Percentiles rank a stretch among this genome's conserved stretches.
Evolutionary conservation across 306 rosid species (phyloP).

Genomic region (Hippophae gyantsensis): DNA sequence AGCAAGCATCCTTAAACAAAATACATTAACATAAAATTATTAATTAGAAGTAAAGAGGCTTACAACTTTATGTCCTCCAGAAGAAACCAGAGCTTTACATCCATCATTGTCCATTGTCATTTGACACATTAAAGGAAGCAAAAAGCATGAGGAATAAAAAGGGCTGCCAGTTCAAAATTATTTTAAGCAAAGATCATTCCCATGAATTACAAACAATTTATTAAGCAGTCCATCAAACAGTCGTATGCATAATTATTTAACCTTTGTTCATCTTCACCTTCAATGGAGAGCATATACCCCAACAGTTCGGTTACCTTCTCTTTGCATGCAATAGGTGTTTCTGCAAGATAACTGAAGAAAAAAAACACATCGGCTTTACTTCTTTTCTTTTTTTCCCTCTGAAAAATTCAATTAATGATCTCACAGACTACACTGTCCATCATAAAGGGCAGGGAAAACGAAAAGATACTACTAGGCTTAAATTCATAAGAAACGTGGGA

Average conservation of each 20-base stretch:
- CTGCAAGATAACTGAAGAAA: slow-evolving; percentile 85
- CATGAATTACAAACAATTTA: slow-evolving; percentile 1
- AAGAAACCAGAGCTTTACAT: slow-evolving; percentile 54
- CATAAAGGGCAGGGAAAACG: background rate
- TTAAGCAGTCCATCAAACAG: slow-evolving; percentile 2
- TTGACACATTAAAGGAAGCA: slow-evolving; percentile 86
- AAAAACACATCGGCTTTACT: slow-evolving; percentile 14
- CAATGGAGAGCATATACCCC: slow-evolving; percentile 64
- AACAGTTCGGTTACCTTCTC: slow-evolving; percentile 68
- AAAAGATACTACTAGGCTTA: too few relatives aligned
- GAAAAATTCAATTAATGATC: background rate
- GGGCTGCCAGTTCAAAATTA: slow-evolving; percentile 49
- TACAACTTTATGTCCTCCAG: slow-evolving; percentile 66
- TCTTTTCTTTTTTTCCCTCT: background rate
- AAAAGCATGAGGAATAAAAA: slow-evolving; percentile 64
- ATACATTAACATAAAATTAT: background rate
- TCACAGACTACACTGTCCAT: background rate
- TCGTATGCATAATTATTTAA: slow-evolving; percentile 22
- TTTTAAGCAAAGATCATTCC: slow-evolving; percentile 17
- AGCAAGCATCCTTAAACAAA: background rate
- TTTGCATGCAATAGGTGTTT: slow-evolving; percentile 69
- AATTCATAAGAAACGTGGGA: too few relatives aligned
- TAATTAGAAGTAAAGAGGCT: slow-evolving; percentile 22
- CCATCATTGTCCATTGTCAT: slow-evolving; percentile 68
- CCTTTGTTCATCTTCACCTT: slow-evolving; percentile 89